Evolutionary conservation across 1,139 yeast genomes (phyloP).

Genomic region (Taphrina sp.): DNA sequence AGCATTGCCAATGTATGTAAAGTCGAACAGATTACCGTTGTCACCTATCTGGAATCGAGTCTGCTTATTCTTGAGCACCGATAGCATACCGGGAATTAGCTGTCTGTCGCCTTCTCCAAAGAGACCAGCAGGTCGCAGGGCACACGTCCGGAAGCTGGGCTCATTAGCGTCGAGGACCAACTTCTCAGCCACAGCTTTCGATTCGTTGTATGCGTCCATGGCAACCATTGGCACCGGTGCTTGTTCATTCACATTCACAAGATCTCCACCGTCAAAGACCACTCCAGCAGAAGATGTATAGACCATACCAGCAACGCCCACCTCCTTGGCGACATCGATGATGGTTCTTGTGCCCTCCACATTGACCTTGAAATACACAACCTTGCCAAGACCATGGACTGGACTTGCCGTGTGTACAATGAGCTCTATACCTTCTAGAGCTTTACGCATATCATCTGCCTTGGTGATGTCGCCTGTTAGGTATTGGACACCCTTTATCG

Average conservation of each 20-base stretch:
- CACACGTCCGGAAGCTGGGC: conserved; percentile 66
- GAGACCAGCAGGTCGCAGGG: conserved; percentile 94
- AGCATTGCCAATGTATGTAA: conserved; percentile 99
- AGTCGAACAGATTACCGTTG: conserved; percentile 87
- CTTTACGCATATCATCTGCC: conserved; percentile 62
- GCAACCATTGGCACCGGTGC: conserved; percentile 83
- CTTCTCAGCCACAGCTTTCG: conserved; percentile 83
- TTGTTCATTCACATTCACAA: conserved; percentile 84
- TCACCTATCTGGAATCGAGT: conserved; percentile 91
- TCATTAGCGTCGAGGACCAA: conserved; percentile 65
- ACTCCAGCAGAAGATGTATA: conserved; percentile 98
- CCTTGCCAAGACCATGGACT: conserved; percentile 77
- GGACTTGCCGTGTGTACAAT: conserved; percentile 97
- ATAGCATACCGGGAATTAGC: conserved; percentile 85
- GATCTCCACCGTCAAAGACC: conserved; percentile 87
- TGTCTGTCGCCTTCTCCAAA: conserved; percentile 99
- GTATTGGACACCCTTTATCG: conserved; percentile 70
- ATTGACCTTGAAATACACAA: conserved; percentile 82
- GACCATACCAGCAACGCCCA: conserved; percentile 64
- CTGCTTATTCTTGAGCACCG: conserved; percentile 80
- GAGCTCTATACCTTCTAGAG: conserved; percentile 62
- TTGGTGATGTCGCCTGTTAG: conserved; percentile 85
- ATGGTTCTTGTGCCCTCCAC: conserved; percentile 83
- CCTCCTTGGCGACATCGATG: conserved; percentile 60
- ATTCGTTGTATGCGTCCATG: conserved; percentile 96